Percentiles rank a stretch among this genome's conserved stretches.
Conservation (phyloP, 106 monocot species). For the Dioscorea alata region DNA sequence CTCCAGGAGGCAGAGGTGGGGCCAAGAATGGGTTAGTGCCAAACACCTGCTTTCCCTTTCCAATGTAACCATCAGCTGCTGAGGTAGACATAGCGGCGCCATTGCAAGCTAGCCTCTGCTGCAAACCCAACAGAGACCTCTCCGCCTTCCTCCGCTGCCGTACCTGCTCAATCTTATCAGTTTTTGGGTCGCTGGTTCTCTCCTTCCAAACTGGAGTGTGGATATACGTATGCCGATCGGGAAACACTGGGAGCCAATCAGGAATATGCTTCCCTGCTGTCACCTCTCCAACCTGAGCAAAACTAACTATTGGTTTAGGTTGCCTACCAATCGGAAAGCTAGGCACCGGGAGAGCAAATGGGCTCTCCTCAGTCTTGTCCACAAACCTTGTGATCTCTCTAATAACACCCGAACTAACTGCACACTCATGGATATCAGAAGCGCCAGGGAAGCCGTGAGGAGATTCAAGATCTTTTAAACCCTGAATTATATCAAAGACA, state of each 20-base stretch:
- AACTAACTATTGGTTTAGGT: constrained; percentile 22
- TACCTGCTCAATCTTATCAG: constrained; percentile 60
- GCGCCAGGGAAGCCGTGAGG: constrained; percentile 33
- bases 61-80: constrained; percentile 6
- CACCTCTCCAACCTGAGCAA: constrained; percentile 36
- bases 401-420: constrained; percentile 54
- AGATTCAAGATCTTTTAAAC: constrained; percentile 51
- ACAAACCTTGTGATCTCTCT: constrained; percentile 54
- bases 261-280: constrained; percentile 62
- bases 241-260: constrained; percentile 81
- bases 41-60: constrained; percentile 49
- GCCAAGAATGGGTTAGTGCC: constrained; percentile 56
- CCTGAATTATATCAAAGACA: constrained; percentile 76
- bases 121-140: constrained; percentile 69
- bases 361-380: constrained; percentile 43
- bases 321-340: constrained; percentile 51
- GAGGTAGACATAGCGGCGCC: constrained; percentile 16
- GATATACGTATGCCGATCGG: constrained; percentile 79
- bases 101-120: constrained; percentile 43
- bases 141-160: constrained; percentile 81
- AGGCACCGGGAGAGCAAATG: constrained; percentile 57
- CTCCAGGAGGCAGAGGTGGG: constrained; percentile 54
- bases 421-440: constrained; percentile 32
- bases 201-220: constrained; percentile 74
- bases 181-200: constrained; percentile 24